Evolutionary conservation across 2,329 filamentous ascomycete species (phyloP), one percentile per base, ranked within the genome.

Genomic region (Aspergillus sp.): DNA sequence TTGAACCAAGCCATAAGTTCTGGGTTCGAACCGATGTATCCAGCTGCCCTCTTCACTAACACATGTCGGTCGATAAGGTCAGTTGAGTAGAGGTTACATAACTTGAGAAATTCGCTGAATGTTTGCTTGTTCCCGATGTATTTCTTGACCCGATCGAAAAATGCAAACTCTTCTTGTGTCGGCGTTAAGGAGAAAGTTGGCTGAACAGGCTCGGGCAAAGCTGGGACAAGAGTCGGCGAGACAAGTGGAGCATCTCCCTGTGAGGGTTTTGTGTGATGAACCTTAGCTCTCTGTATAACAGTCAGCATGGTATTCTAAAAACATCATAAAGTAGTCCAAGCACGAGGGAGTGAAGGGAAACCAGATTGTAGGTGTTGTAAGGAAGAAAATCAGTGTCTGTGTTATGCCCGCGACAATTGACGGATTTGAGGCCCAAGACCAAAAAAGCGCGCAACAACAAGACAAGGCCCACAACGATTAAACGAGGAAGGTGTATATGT

Each of bases 131-230:
- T 98, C 60, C 89, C 88, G 57, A 99, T 91, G 68, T 89, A 93
- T 76, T 99, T 99, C 83, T 97, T 98, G 17, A 95, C 92, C 7
- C 92, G 88, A 60, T 99, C 95, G 67, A 99, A 99, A 76, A 98
- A 98, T 2, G 87, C 87, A 52, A 98, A 83, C 70, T 98, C 93
- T 57, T 98, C 93, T 53, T 87, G 84, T 22, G 84, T 89, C 1
- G 91, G 89, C n/a, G 87, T 86, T 8, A 87, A 81, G 1, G 87
- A 85, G 0, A 87, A 85, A 0, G 86, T 87, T 1, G 93, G 92
- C 13, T 89, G 87, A 32, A 98, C 84, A 2, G 95, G 93, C 70
- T 93, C 90, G 1, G 95, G 95, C 64, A 96, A 85, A 48, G 91
- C 85, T 1, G 95, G 95, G 1, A 93, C 92, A 47, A 99, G 79